phyloP scores from a whole-genome alignment of 2,329 filamentous ascomycete species.

The Pseudogymnoascus sp. region DNA sequence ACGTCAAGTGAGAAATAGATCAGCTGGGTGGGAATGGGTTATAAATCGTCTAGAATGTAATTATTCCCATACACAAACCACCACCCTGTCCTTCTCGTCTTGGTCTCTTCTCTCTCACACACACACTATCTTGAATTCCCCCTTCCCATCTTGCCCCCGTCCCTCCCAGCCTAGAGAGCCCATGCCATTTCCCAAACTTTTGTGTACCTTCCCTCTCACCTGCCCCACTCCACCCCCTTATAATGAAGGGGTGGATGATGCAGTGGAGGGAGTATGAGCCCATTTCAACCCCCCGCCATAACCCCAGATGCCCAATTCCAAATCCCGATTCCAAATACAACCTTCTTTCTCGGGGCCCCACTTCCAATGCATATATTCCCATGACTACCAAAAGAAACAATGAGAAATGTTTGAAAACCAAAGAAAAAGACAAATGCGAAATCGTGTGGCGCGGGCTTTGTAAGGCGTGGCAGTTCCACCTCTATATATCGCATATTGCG shows the following conservation, averaged over 20 bases:
- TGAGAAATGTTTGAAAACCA: background rate
- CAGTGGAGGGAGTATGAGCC: background rate
- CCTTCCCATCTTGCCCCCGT: background rate
- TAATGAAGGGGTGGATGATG: background rate
- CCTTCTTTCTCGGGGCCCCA: background rate
- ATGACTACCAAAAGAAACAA: background rate
- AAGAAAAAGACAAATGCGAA: background rate
- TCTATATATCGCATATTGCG: background rate
- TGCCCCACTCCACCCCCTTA: background rate
- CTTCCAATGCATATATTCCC: background rate
- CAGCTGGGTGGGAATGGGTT: background rate
- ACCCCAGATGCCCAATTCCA: background rate
- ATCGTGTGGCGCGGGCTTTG: no score
- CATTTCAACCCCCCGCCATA: background rate
- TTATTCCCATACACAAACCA: background rate
- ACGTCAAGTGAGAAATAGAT: constrained; percentile 11
- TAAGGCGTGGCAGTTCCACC: background rate
- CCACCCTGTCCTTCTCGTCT: background rate
- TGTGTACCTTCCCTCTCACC: background rate
- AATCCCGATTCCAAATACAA: background rate
- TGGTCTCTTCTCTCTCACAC: no score
- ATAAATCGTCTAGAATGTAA: background rate
- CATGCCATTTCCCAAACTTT: background rate
- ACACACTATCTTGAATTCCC: background rate
- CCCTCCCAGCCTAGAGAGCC: background rate